Conservation (phyloP, 768 basidiomycete species). For the Rhizopogon sp. region DNA sequence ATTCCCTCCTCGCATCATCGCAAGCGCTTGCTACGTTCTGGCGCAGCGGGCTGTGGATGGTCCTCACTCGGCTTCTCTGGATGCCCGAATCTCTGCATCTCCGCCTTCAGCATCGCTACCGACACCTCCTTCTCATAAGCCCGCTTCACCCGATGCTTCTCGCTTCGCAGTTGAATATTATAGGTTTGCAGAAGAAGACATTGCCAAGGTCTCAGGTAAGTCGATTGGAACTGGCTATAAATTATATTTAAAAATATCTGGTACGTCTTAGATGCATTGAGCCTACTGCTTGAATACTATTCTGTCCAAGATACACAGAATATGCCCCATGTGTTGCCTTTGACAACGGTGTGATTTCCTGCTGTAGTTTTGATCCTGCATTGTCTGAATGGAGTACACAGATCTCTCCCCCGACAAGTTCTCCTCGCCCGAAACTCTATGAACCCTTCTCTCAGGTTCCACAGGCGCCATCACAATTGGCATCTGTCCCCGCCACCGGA, state of each 20-base stretch:
- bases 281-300: slow-evolving; percentile 72
- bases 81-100: slow-evolving; percentile 66
- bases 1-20: slow-evolving; percentile 64
- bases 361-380: neutral
- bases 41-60: slow-evolving; percentile 71
- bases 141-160: slow-evolving; percentile 64
- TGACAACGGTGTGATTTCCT: slow-evolving; percentile 43
- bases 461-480: slow-evolving; percentile 9
- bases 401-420: slow-evolving; percentile 45
- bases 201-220: slow-evolving; percentile 57
- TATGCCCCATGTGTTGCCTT: slow-evolving; percentile 45
- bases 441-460: slow-evolving; percentile 32
- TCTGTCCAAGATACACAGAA: slow-evolving; percentile 50
- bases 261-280: slow-evolving; percentile 46
- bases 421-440: slow-evolving; percentile 35
- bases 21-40: slow-evolving; percentile 73
- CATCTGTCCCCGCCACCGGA: slow-evolving; percentile 19
- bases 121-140: slow-evolving; percentile 75
- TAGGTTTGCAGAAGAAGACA: slow-evolving; percentile 54
- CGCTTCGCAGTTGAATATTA: slow-evolving; percentile 67
- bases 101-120: slow-evolving; percentile 74
- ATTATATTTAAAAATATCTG: slow-evolving; percentile 1
- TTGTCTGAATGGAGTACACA: slow-evolving; percentile 19
- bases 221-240: neutral
- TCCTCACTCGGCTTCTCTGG: slow-evolving; percentile 67